Evolutionary conservation across 73 alveolate genomes (phyloP).

Genomic region (Vitrella brassicaformis): DNA sequence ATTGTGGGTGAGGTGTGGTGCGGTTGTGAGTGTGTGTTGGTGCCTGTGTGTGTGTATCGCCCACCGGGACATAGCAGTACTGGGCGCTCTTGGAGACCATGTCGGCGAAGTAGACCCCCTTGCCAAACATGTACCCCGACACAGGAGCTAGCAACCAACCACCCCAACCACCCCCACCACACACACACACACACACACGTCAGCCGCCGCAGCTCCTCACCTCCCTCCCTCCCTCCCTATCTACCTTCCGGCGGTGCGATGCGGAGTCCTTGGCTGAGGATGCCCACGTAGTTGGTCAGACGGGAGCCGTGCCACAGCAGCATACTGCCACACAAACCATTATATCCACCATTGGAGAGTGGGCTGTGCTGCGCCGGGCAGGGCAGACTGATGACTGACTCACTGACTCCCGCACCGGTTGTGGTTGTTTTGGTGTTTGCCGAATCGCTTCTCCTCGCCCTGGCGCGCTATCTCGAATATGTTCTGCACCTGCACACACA

Average conservation of each 20-base stretch:
- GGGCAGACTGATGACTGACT: no score
- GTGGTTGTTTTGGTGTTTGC: slow-evolving; percentile 39
- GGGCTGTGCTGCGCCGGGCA: no score
- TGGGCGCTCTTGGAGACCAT: slow-evolving; percentile 76
- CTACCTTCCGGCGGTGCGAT: slow-evolving; percentile 98
- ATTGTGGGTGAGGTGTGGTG: slow-evolving; percentile 11
- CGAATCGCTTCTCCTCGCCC: slow-evolving; percentile 54
- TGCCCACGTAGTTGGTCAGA: slow-evolving; percentile 81
- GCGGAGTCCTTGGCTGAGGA: slow-evolving; percentile 85
- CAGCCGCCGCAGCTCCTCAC: no score
- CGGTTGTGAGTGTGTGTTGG: slow-evolving; percentile 52
- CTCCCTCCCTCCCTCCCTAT: no score
- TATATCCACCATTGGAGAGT: no score
- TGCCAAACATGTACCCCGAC: slow-evolving; percentile 91
- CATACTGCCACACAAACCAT: slow-evolving; percentile 44
- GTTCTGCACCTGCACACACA: slow-evolving; percentile 38
- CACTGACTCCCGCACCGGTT: background rate
- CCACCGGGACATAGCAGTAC: no score
- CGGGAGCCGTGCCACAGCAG: slow-evolving; percentile 93
- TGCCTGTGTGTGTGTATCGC: no score
- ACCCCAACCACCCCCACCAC: no score
- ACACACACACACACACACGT: no score
- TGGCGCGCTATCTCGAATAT: slow-evolving; percentile 56
- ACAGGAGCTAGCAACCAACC: no score
- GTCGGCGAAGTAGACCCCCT: slow-evolving; percentile 97